Base-by-base conservation (phyloP, 1,139 yeast species). In the Lodderomyces jiufengensis region DNA sequence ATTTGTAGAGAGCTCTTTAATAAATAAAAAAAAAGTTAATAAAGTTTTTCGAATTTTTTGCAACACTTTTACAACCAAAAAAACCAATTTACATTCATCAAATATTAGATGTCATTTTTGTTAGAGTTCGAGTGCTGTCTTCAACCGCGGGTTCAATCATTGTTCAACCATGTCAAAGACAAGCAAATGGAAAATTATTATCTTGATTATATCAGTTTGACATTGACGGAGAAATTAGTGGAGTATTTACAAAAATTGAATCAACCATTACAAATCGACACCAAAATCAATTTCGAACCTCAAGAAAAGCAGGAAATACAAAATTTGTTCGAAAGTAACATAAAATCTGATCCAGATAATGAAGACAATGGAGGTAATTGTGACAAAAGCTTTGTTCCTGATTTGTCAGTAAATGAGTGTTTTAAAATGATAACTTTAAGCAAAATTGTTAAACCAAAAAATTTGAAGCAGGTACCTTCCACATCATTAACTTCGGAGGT, bases 101-200 rank as follows among this genome's bases (percentile, higher is more conserved):
- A 5, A 18, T 5, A 18, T 18, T 18, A 5, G 6, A 18, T 18
- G 20, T 18, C 20, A 5, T 18, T 5, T 7, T 5, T 18, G 5
- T 24, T 24, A 24, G 18, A 15, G 3, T 24, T 38, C 23, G 39
- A 38, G 23, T 35, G 32, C 13, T 38, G 41, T 23, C 29, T 38
- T 14, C 29, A 21, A 21, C 35, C 34, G 4, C 36, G 41, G 41
- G 30, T 38, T 7, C 31, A 29, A 9, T 14, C 29, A 15, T 20
- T 3, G n/a, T n/a, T 23, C 10, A n/a, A 16, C 20, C 5, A 7
- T 18, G 7, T 18, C 11, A 24, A 20, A 12, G 9, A 10, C 6
- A n/a, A 27, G 3, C 14, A 9, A 22, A 20, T 21, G 11, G 15
- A 13, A 5, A 5, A 27, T 4, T 3, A 6, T 9, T 4, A 12